These are phyloP conservation scores for Fusarium cicatricum DNA, from an alignment of 2,329 filamentous ascomycete species.

Conservation along the genomic window DNA sequence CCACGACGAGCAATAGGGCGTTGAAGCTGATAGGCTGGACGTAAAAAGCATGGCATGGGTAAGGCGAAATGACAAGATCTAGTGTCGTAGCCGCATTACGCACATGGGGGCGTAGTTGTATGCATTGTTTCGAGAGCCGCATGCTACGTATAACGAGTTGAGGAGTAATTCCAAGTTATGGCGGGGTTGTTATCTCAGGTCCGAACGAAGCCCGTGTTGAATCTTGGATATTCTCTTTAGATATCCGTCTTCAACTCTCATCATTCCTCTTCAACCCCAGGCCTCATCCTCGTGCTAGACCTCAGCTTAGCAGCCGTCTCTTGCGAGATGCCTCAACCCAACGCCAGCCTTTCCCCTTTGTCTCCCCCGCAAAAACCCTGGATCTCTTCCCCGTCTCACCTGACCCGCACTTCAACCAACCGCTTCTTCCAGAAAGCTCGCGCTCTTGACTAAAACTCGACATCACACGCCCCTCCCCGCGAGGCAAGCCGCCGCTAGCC, in stretches of 20 bases:
- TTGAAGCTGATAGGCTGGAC: slow-evolving; percentile 30
- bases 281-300: neutral
- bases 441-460: slow-evolving; percentile 24
- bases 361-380: slow-evolving; percentile 31
- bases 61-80: slow-evolving; percentile 33
- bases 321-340: too few species aligned
- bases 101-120: neutral
- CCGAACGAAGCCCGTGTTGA: too few species aligned
- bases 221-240: too few species aligned
- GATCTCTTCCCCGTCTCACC: slow-evolving; percentile 26
- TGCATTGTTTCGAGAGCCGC: slow-evolving; percentile 11
- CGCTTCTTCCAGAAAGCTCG: slow-evolving; percentile 23
- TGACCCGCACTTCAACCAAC: slow-evolving; percentile 32
- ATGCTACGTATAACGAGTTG: neutral
- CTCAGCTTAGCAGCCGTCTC: too few species aligned
- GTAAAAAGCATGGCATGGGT: slow-evolving; percentile 18
- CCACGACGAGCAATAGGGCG: slow-evolving; percentile 38
- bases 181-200: neutral
- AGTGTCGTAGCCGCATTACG: slow-evolving; percentile 7
- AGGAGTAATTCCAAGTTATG: slow-evolving; percentile 1
- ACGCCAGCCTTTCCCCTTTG: neutral
- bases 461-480: slow-evolving; percentile 37
- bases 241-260: too few species aligned
- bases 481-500: slow-evolving; percentile 36
- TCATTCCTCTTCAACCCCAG: neutral